These are phyloP conservation scores for Umbelopsis vinacea DNA, from an alignment of 192 early-diverging fungal species.

Conservation along the genomic window DNA sequence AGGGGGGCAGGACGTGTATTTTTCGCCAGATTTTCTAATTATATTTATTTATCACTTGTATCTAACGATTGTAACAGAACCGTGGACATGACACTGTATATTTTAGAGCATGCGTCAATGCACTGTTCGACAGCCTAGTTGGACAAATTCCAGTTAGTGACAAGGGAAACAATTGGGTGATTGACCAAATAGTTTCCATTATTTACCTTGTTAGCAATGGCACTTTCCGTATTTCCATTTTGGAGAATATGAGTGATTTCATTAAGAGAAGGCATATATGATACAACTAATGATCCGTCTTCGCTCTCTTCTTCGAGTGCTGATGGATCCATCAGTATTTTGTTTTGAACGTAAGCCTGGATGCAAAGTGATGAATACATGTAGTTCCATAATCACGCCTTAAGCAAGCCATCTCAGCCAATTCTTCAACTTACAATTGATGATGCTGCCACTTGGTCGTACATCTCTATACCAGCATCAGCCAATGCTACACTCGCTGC, in stretches of 20 bases:
- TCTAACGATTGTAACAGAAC: slow-evolving; percentile 56
- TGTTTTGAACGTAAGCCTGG: slow-evolving; percentile 30
- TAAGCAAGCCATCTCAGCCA: slow-evolving; percentile 7
- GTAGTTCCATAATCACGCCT: not conserved
- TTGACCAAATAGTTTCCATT: not conserved
- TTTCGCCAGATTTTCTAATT: slow-evolving; percentile 3
- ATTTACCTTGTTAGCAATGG: slow-evolving; percentile 55
- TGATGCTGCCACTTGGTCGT: slow-evolving; percentile 76
- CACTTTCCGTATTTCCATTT: slow-evolving; percentile 60
- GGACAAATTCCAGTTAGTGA: not conserved
- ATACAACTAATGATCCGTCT: slow-evolving; percentile 66
- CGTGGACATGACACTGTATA: slow-evolving; percentile 70
- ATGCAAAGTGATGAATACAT: slow-evolving; percentile 19
- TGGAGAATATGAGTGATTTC: slow-evolving; percentile 81
- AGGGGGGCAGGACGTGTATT: not conserved
- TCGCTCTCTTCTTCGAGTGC: slow-evolving; percentile 56
- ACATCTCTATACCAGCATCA: slow-evolving; percentile 88
- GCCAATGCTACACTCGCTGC: slow-evolving; percentile 73
- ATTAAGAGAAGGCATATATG: slow-evolving; percentile 81
- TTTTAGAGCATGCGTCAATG: slow-evolving; percentile 76
- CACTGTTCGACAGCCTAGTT: slow-evolving; percentile 72
- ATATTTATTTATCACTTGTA: slow-evolving; percentile 2
- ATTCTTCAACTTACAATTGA: slow-evolving; percentile 56
- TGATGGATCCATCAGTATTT: slow-evolving; percentile 58
- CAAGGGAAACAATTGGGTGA: not conserved